Evolutionary conservation across 2,329 filamentous ascomycete genomes (phyloP).

Genomic region (Neofusicoccum umdonicola): DNA sequence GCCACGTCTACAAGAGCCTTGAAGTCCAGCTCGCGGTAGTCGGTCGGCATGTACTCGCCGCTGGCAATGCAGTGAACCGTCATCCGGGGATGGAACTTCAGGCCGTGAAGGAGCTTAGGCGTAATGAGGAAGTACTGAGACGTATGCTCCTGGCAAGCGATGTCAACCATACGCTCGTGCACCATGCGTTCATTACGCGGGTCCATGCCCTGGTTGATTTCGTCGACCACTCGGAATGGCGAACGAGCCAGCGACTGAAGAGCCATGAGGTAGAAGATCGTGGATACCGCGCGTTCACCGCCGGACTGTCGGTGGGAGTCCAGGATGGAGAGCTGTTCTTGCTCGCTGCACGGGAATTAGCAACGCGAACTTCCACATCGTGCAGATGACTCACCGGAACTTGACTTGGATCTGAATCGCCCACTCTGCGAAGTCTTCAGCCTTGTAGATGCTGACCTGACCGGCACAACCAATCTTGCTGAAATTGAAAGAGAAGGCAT

Average conservation of each 20-base stretch:
- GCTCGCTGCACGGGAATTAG: constrained; percentile 54
- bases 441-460: constrained; percentile 83
- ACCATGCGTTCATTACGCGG: constrained; percentile 97
- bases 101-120: constrained; percentile 82
- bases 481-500: constrained; percentile 91
- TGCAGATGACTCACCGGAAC: constrained; percentile 65
- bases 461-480: constrained; percentile 91
- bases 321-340: constrained; percentile 79
- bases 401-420: constrained; percentile 91
- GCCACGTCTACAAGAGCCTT: constrained; percentile 36
- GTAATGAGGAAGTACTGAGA: constrained; percentile 94
- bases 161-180: constrained; percentile 96
- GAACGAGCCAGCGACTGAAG: constrained; percentile 90
- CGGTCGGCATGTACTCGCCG: constrained; percentile 62
- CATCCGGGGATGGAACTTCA: constrained; percentile 89
- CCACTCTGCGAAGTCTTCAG: constrained; percentile 91
- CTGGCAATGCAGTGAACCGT: constrained; percentile 90
- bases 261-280: constrained; percentile 98
- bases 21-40: constrained; percentile 45
- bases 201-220: constrained; percentile 99
- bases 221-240: constrained; percentile 96
- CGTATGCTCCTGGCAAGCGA: constrained; percentile 78
- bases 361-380: not conserved
- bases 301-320: constrained; percentile 93
- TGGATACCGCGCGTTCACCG: constrained; percentile 92